Base-by-base conservation (phyloP, 2,329 filamentous ascomycete genomes). In the Aspergillus novofumigatus region DNA sequence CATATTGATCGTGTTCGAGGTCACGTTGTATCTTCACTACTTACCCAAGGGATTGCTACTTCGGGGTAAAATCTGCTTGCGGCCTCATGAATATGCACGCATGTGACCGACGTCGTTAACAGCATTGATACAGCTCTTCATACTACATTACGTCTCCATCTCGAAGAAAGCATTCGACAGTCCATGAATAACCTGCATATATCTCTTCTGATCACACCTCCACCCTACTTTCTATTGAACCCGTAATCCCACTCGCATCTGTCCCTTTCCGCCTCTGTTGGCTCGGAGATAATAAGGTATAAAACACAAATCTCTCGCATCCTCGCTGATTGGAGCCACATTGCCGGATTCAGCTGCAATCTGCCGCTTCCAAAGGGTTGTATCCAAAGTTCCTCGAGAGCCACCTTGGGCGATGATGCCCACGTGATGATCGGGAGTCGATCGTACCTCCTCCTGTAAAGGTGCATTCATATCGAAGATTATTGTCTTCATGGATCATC, bases 171-270 rank as follows among this genome's bases (percentile, higher is more conserved):
- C 11, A 14, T 14, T 35, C 32, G 14, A 35, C 4, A 35, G 11
- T 35, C 17, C 4, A 17, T 35, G 8, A 44, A 20, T 21, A 17
- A 20, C 10, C 21, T 11, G 17, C 8, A 45, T 20, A 17, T 23
- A 23, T 45, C 42, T 23, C 41, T 23, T 44, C n/a, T 8, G n/a
- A 44, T 9, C 41, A 44, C 4, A 21, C 10, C 8, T 23, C n/a
- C 21, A 44, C 21, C 14, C 8, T 20, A 14, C 14, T 11, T 44
- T 20, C 41, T 45, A 45, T 45, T 20, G 8, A 21, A 45, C 42
- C 81, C 79, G 0, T 74, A 78, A 62, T 86, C 84, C 83, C 83
- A 84, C 81, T 54, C 81, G 75, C 79, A 83, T 83, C 51, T 82
- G 78, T 1, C 82, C 82, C 48, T 71, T 78, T 0, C 82, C 82